These are phyloP conservation scores for Wickerhamiella occidentalis DNA, from an alignment of 805 yeast species.

Conservation along the genomic window DNA sequence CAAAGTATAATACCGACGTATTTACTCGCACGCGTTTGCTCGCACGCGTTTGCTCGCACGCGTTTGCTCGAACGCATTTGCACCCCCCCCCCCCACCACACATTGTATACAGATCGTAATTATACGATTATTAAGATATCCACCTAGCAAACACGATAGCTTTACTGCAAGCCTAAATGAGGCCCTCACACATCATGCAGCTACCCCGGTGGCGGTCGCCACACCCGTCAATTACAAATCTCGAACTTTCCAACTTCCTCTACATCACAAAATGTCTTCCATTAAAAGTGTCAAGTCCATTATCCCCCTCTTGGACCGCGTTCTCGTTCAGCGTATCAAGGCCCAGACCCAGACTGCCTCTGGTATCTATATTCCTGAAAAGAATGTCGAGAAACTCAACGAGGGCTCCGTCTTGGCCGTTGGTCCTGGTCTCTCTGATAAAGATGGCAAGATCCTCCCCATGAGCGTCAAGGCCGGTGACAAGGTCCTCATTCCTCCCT, in stretches of 20 bases:
- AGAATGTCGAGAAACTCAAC: conserved; percentile 87
- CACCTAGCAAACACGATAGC: no score
- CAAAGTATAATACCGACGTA: no score
- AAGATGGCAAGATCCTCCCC: conserved; percentile 58
- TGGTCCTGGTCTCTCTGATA: conserved; percentile 82
- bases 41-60: no score
- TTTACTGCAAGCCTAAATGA: no score
- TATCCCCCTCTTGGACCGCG: conserved; percentile 90
- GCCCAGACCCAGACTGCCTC: conserved; percentile 85
- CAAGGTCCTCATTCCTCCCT: conserved; percentile 84
- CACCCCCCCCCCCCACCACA: no score
- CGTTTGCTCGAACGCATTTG: no score
- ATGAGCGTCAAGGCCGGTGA: conserved; percentile 82
- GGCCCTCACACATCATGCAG: background rate
- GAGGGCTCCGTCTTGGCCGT: conserved; percentile 87
- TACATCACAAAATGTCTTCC: conserved; percentile 5
- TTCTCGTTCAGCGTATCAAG: conserved; percentile 86
- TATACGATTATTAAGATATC: no score
- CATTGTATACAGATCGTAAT: no score
- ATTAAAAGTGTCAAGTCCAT: conserved; percentile 75
- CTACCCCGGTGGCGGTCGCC: conserved; percentile 2
- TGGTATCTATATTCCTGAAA: conserved; percentile 89
- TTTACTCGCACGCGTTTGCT: no score
- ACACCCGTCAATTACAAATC: conserved; percentile 8
- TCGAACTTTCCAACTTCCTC: conserved; percentile 8